These are phyloP conservation scores for Nitzschia sp. DNA, from an alignment of 108 stramenopile species.

Conservation along the genomic window DNA sequence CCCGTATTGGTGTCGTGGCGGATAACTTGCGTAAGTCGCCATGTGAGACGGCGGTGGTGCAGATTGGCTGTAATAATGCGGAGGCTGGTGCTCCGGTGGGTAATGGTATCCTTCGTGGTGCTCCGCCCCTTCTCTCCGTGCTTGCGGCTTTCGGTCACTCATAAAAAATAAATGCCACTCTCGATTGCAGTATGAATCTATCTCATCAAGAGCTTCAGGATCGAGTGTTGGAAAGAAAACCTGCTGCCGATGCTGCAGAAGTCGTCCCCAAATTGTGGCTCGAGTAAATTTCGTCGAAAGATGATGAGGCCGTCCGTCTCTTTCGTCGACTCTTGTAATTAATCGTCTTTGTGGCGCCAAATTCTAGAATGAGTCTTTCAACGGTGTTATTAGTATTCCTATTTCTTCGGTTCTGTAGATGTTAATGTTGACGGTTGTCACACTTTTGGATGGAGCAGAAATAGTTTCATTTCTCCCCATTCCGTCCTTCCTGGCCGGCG, in stretches of 20 bases:
- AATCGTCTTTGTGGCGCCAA: conserved; percentile 28
- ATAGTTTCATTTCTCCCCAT: conserved; percentile 2
- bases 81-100: conserved; percentile 8
- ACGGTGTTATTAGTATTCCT: conserved; percentile 3
- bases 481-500: no score
- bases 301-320: conserved; percentile 24
- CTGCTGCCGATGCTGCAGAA: neutral
- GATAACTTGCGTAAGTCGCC: conserved; percentile 21
- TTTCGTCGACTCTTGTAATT: conserved; percentile 25
- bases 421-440: conserved; percentile 11
- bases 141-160: conserved; percentile 15
- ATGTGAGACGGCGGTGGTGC: conserved; percentile 20
- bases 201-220: neutral
- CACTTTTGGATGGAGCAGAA: neutral
- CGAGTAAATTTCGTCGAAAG: neutral
- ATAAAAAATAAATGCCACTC: neutral
- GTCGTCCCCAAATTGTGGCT: conserved; percentile 7
- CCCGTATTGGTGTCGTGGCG: conserved; percentile 16
- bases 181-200: neutral
- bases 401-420: neutral
- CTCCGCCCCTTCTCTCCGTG: conserved; percentile 16
- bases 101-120: conserved; percentile 18
- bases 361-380: conserved; percentile 21
- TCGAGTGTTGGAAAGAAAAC: neutral
- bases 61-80: conserved; percentile 20